Base-by-base conservation (phyloP, 371 early-diverging fungal species). In the Mycotypha africana region DNA sequence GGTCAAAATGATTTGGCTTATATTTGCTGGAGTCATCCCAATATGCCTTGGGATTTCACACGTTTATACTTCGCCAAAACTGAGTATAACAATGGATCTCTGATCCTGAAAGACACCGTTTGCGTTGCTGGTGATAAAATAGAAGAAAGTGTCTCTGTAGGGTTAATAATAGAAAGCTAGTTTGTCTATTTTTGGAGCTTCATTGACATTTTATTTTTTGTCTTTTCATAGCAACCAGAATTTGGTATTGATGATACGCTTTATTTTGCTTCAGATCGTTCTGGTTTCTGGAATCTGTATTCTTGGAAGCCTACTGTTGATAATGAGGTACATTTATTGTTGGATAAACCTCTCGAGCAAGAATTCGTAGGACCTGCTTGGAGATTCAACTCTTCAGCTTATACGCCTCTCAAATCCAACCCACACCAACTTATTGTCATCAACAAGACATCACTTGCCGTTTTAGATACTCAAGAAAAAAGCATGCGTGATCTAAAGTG, bases 21-120 rank as follows among this genome's bases (percentile, higher is more conserved):
- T 59, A 63, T 79, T 26, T 64, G 79, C 8, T 89, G 88, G 88
- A 54, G 71, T 37, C 85, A 86, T 31, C 85, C 85, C 3, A 78
- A 80, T 52, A 89, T 89, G 89, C 84, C 81, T 25, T 89, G 89
- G 89, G 85, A 87, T 47, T 76, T 63, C 40, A 85, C 89, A 1
- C 62, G 69, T 38, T 58, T 86, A n/a, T 65, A 69, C 42, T 56
- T 70, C 34, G 81, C 69, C 12, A 44, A 54, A 9, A 42, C 75
- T 26, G 20, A 46, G 4, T 52, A 65, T 30, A 44, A 49, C 6
- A 26, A 36, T 0, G 55, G 49, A 1, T 17, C 28, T 10, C 30
- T 58, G 7, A 41, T 40, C 2, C 28, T 79, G 9, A 47, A 38
- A 1, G 46, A 62, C 3, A 48, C 60, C 26, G 43, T 41, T 0